Base-by-base conservation (phyloP, 1,284 basidiomycete genomes). In the Cutaneotrichosporon mucoides region DNA sequence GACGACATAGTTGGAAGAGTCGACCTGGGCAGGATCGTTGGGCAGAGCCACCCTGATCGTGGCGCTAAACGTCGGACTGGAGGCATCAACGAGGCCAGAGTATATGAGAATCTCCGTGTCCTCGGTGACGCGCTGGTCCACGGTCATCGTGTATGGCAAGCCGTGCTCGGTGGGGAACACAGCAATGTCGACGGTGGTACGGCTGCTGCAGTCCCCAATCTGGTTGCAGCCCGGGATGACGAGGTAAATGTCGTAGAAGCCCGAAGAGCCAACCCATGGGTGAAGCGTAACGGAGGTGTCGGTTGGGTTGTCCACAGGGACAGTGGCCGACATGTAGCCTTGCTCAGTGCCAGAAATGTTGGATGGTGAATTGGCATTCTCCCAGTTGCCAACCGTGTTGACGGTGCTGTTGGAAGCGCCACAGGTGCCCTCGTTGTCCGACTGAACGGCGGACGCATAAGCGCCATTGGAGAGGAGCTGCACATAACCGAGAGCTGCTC, bases 241-340 rank as follows among this genome's bases (percentile, higher is more conserved):
- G 57, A 98, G 74, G 76, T 87, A 88, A 66, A 97, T 82, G 50
- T 89, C 84, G 76, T 99, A 99, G 63, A 85, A 80, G 42, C 92
- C 96, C 2, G 89, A 84, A 15, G 89, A 87, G 0, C 90, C 90
- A 24, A 98, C 88, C 70, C 91, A 92, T 0, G 94, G 91, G 76
- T 86, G 84, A 86, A 92, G 97, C 0, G 89, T 93, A 70, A 96
- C 85, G 43, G 84, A 86, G 9, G 92, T 90, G 13, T 83, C 83
- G 45, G 83, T 75, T 0, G 83, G 72, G 9, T 34, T 13, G 43
- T 58, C 37, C 3, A 87, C 86, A 45, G 82, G 72, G 16, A 92
- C 84, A 0, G 81, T 80, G 11, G 92, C 83, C 35, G 87, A 83
- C 16, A 94, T 83, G 51, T 94, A 87, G 1, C 83, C 82, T 66